phyloP scores from a whole-genome alignment of 345 rosid species.

The Excoecaria agallocha region DNA sequence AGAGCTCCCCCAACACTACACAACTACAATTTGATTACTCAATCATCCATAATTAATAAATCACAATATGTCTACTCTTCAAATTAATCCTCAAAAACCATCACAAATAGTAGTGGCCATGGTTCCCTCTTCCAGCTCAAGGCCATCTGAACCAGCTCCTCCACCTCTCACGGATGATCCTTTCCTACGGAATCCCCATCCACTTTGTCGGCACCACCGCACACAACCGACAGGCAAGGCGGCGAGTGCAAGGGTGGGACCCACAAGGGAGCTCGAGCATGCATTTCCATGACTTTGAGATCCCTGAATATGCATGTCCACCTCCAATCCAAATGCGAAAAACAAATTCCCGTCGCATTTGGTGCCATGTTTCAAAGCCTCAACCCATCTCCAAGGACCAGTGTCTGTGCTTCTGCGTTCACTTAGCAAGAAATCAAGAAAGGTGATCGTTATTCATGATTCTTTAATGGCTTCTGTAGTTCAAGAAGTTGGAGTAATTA shows the following conservation, averaged over 20 bases:
- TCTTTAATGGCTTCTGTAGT: slow-evolving; percentile 44
- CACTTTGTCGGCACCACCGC: slow-evolving; percentile 39
- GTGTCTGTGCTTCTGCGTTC: slow-evolving; percentile 21
- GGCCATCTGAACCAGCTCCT: slow-evolving; percentile 60
- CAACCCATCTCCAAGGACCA: slow-evolving; percentile 29
- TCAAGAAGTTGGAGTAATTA: slow-evolving; percentile 28
- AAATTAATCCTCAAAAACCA: no score
- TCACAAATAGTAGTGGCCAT: slow-evolving; percentile 31
- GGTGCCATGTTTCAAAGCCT: slow-evolving; percentile 35
- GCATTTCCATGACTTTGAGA: slow-evolving; percentile 37
- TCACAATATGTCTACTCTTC: no score
- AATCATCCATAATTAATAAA: no score
- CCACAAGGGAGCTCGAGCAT: slow-evolving; percentile 8
- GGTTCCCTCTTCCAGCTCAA: slow-evolving; percentile 58
- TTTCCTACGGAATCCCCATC: slow-evolving; percentile 36
- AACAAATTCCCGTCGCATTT: slow-evolving; percentile 49
- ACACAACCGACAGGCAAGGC: slow-evolving; percentile 46
- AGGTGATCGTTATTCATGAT: slow-evolving; percentile 37
- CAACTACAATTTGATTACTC: no score
- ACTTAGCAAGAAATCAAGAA: slow-evolving; percentile 30
- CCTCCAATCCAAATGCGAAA: slow-evolving; percentile 25
- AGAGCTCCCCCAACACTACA: no score
- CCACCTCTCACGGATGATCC: slow-evolving; percentile 45
- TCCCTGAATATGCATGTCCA: slow-evolving; percentile 36
- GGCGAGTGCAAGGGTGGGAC: slow-evolving; percentile 39